phyloP scores from a whole-genome alignment of 148 eudicot genomes.

The Chenopodium album region DNA sequence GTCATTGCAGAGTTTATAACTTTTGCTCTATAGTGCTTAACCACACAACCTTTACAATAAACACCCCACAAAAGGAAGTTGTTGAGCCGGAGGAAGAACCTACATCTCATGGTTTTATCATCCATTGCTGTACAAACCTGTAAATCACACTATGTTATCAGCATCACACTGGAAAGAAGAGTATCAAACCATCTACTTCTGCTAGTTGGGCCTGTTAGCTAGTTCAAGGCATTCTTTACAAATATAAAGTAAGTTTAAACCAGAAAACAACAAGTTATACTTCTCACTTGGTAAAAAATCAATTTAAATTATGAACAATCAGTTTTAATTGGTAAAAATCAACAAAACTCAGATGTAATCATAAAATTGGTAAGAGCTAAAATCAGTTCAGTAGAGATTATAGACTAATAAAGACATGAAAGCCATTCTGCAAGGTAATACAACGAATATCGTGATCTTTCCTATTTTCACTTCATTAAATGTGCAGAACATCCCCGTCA shows the following conservation, averaged over 20 bases:
- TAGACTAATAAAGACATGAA: background rate
- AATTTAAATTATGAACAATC: background rate
- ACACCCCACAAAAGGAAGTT: conserved; percentile 15
- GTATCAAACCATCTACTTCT: background rate
- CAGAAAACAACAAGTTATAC: too few relatives aligned
- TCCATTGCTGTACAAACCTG: conserved; percentile 39
- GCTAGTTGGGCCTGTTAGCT: background rate
- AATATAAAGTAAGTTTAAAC: background rate
- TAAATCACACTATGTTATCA: background rate
- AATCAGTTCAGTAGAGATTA: background rate
- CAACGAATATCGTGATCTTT: background rate
- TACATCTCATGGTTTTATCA: conserved; percentile 27
- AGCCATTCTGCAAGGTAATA: background rate
- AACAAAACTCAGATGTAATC: background rate
- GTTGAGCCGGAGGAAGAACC: conserved; percentile 30
- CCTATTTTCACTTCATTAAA: background rate
- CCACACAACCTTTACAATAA: conserved; percentile 18
- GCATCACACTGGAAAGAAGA: background rate
- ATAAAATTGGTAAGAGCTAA: background rate
- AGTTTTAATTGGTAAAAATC: background rate
- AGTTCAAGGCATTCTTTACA: background rate
- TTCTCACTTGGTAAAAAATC: background rate
- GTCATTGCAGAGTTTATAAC: conserved; percentile 10
- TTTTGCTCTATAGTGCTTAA: conserved; percentile 13
- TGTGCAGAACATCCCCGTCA: background rate